Evolutionary conservation across 1,284 basidiomycete species (phyloP), one percentile per base, ranked within the genome.

Genomic region (Ustilago shanxiensis): DNA sequence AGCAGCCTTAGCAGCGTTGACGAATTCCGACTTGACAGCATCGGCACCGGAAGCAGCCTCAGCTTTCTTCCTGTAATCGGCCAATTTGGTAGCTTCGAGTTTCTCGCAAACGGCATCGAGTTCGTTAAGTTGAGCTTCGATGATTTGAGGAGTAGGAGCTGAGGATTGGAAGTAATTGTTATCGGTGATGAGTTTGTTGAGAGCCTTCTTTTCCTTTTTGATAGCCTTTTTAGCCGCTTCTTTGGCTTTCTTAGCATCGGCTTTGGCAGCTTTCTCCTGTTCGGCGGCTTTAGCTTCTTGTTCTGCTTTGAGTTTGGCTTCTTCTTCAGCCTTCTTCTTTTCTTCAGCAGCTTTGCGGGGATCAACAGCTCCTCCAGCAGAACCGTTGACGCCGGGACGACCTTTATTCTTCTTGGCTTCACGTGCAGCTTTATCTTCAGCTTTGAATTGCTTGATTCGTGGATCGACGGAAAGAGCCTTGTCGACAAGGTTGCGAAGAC

Each of bases 401-500:
- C 87, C 90, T 86, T 91, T 88, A 80, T 84, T 91, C 89, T 94
- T 95, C 90, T 98, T 98, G 49, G 94, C 93, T 83, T 95, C 94
- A 31, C 95, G 90, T 1, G 93, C 94, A 67, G 93, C 94, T 87
- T 98, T 98, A 88, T 98, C 96, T 84, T 97, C 92, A 78, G 94
- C 92, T 87, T 96, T 97, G 89, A 98, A 97, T 74, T 93, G 90
- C 89, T 96, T 98, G 89, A 99, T 98, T 74, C 96, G 93, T 31
- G 96, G 96, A 87, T 99, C 96, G 72, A 92, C 86, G 67, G 90
- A 90, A 62, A 98, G 90, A 10, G 94, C 91, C 67, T 92, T 88
- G 88, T 99, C 97, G 55, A 99, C 95, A 28, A 98, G 89, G 55
- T 89, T 89, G 64, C 97, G 92, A 44, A 98, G 87, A 82, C 95